phyloP scores from a whole-genome alignment of 2,329 filamentous ascomycete species.

The Neodidymelliopsis sp. region DNA sequence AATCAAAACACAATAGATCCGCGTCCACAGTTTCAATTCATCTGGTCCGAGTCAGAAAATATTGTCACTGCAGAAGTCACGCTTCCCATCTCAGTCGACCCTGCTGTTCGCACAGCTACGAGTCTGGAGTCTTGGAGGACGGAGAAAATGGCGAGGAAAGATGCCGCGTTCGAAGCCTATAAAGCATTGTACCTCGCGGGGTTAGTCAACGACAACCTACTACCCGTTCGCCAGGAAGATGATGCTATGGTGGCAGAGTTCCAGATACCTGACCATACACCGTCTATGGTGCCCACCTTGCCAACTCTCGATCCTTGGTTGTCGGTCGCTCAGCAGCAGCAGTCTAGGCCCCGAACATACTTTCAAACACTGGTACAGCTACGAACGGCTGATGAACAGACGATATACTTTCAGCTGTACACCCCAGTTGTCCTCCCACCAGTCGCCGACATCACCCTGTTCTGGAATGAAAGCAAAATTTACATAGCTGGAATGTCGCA shows the following conservation, averaged over 20 bases:
- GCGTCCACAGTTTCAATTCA: constrained; percentile 72
- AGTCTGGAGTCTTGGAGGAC: constrained; percentile 70
- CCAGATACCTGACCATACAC: constrained; percentile 33
- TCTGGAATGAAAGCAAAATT: constrained; percentile 42
- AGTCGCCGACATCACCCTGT: constrained; percentile 29
- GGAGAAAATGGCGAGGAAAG: constrained; percentile 76
- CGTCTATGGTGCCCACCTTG: constrained; percentile 36
- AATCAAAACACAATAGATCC: too few relatives aligned
- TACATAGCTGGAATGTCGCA: constrained; percentile 29
- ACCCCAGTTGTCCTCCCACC: constrained; percentile 31
- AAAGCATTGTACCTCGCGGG: constrained; percentile 71
- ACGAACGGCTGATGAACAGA: constrained; percentile 13
- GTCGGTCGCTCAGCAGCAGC: constrained; percentile 21
- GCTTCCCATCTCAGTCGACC: constrained; percentile 75
- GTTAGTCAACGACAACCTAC: constrained; percentile 77
- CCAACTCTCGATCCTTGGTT: constrained; percentile 44
- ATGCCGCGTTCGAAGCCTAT: constrained; percentile 85
- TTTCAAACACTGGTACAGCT: constrained; percentile 31
- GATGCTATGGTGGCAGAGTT: constrained; percentile 31
- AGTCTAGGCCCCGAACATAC: constrained; percentile 24
- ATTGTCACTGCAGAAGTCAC: constrained; percentile 67
- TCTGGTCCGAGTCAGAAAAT: constrained; percentile 41
- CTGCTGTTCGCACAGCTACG: constrained; percentile 62
- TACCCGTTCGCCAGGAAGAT: constrained; percentile 63
- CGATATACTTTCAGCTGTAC: constrained; percentile 33